Evolutionary conservation across 2,329 filamentous ascomycete genomes (phyloP).

Genomic region (Diaporthe vaccinii): DNA sequence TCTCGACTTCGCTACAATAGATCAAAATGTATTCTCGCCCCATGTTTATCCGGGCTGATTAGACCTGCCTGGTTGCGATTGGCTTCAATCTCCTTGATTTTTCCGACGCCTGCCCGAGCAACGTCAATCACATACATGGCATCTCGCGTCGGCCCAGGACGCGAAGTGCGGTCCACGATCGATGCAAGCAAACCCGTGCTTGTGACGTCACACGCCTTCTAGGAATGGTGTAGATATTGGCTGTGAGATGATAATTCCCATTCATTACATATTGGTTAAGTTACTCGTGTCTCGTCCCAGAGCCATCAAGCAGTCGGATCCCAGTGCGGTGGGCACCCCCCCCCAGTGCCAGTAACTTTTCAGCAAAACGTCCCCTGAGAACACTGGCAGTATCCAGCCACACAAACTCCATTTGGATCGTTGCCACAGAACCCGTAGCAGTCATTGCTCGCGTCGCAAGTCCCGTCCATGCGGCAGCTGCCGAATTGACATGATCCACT

Average conservation of each 20-base stretch:
- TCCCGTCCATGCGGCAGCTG: slow-evolving; percentile 15
- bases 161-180: neutral
- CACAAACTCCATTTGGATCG: neutral
- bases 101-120: neutral
- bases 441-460: slow-evolving; percentile 10
- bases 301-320: neutral
- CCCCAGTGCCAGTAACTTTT: neutral
- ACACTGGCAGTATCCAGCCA: neutral
- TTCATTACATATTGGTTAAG: neutral
- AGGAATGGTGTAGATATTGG: neutral
- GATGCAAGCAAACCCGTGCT: neutral
- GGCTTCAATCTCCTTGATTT: neutral
- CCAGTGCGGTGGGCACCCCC: neutral
- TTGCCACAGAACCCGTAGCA: slow-evolving; percentile 9
- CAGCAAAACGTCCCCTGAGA: slow-evolving; percentile 2
- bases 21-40: no score
- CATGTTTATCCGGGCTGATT: no score
- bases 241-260: neutral
- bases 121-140: neutral
- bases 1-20: neutral
- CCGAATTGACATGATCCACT: neutral
- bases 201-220: neutral
- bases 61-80: neutral
- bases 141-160: neutral
- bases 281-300: neutral